Evolutionary conservation across 345 rosid species (phyloP), one percentile per base, ranked within the genome.

Genomic region (Brassica rapa): DNA sequence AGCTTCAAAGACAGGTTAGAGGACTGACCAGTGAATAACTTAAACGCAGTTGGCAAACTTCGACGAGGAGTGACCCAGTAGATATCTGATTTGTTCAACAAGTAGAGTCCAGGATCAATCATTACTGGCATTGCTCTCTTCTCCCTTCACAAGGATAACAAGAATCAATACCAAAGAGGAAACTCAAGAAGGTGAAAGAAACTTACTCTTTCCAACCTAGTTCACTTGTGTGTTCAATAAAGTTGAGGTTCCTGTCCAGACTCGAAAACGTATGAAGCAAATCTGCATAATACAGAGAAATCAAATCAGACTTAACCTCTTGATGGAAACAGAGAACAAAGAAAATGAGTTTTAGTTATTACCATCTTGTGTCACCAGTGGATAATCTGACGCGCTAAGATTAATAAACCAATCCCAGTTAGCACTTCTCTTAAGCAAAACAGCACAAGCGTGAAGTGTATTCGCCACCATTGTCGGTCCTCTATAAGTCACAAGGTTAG

Each of bases 371-470:
- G 99, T 93, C 65, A 91, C 93, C 37, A 95, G 91, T 82, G 99
- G 99, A 84, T 95, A 95, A 89, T 93, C 99, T 1, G 98, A 93
- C 71, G 99, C 99, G 78, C 99, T 93, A 66, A 93, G 99, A 84
- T 96, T 93, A 75, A 95, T 91, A 87, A 95, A 95, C 99, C 99
- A 95, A 83, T 95, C 98, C 99, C 99, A 95, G 2, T 96, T 87
- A 5, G 89, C 85, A 29, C 84, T 89, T 79, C 78, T 87, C 88
- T 86, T 91, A 27, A 96, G 93, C 76, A 96, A 96, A 85, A 93
- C 73, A 3, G 98, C 97, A 65, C 98, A 91, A 77, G 99, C 99
- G 70, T 96, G 99, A 78, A 93, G 98, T 1, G 99, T 96, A 81
- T 93, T 96, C 1, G 99, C 85, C 75, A 96, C 98, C 99, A 96